Evolutionary conservation across 352 stramenopile genomes (phyloP).

Genomic region (Elongisporangium senticosum): DNA sequence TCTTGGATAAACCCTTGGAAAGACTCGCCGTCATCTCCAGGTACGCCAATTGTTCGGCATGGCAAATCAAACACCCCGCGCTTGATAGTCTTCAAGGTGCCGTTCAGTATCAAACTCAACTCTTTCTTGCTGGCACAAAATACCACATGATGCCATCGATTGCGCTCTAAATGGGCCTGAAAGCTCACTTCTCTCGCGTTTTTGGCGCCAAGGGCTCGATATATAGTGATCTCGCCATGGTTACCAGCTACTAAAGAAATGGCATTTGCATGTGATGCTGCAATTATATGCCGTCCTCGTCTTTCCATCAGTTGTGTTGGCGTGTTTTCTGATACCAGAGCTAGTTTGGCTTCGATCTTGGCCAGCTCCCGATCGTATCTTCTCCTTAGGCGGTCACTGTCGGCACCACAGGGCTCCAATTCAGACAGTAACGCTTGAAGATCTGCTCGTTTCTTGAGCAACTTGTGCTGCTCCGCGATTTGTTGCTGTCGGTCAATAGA

Average conservation of each 20-base stretch:
- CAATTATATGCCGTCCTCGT: slow-evolving; percentile 50
- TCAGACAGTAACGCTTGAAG: slow-evolving; percentile 20
- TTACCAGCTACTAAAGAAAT: slow-evolving; percentile 34
- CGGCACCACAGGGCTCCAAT: slow-evolving; percentile 14
- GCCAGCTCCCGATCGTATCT: slow-evolving; percentile 54
- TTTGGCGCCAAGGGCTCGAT: slow-evolving; percentile 19
- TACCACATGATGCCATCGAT: slow-evolving; percentile 58
- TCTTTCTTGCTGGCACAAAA: slow-evolving; percentile 44
- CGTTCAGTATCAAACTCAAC: slow-evolving; percentile 46
- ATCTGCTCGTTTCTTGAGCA: slow-evolving; percentile 53
- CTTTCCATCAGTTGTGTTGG: slow-evolving; percentile 41
- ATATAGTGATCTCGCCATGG: slow-evolving; percentile 37
- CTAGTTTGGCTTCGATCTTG: slow-evolving; percentile 54
- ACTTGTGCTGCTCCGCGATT: slow-evolving; percentile 42
- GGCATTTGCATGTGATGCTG: slow-evolving; percentile 45
- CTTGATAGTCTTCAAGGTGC: slow-evolving; percentile 27
- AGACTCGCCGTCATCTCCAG: slow-evolving; percentile 26
- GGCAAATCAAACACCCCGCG: slow-evolving; percentile 55
- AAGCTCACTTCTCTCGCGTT: slow-evolving; percentile 43
- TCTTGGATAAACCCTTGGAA: slow-evolving; percentile 67
- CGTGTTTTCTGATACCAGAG: slow-evolving; percentile 41
- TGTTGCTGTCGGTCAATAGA: slow-evolving; percentile 28
- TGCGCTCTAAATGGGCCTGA: slow-evolving; percentile 26
- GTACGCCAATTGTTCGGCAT: slow-evolving; percentile 32
- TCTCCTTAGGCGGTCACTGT: slow-evolving; percentile 28